Conservation (phyloP, 2,329 filamentous ascomycete genomes). For the Aspergillus sp. region DNA sequence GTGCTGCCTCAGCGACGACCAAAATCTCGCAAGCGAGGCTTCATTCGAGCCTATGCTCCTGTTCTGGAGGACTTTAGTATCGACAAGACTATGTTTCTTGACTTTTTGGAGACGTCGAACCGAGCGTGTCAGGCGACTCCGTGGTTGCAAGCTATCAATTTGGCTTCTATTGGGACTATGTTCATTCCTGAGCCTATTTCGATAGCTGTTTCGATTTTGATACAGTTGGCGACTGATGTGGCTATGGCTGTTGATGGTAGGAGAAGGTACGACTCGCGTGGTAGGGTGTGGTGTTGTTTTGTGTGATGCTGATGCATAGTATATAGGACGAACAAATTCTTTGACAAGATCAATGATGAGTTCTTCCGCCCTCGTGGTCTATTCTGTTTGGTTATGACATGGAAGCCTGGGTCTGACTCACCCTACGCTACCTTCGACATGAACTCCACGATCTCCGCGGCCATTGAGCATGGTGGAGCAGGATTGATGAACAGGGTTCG, state of each 20-base stretch:
- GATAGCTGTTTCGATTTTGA: slow-evolving; percentile 1
- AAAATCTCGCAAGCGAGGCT: slow-evolving; percentile 3
- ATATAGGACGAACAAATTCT: slow-evolving; percentile 6
- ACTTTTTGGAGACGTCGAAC: slow-evolving; percentile 4
- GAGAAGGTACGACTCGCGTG: not conserved
- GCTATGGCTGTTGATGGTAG: slow-evolving; percentile 11
- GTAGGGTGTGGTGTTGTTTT: too few species aligned
- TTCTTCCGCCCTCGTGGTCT: slow-evolving; percentile 12
- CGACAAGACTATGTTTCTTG: slow-evolving; percentile 3
- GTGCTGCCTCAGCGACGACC: slow-evolving; percentile 11
- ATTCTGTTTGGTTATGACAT: slow-evolving; percentile 11
- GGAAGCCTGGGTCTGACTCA: not conserved
- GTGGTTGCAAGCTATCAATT: slow-evolving; percentile 5
- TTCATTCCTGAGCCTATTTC: slow-evolving; percentile 2
- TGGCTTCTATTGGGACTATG: not conserved
- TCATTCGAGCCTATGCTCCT: slow-evolving; percentile 11
- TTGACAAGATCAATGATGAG: slow-evolving; percentile 11
- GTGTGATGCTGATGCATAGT: not conserved
- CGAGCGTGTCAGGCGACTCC: slow-evolving; percentile 8
- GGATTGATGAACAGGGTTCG: not conserved
- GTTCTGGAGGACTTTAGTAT: slow-evolving; percentile 3
- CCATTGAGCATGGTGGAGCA: not conserved
- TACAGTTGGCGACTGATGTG: slow-evolving; percentile 6
- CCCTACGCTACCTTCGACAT: slow-evolving; percentile 1
- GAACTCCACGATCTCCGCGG: slow-evolving; percentile 1